A percentile compares a stretch with the other conserved stretches of the same genome.
phyloP scores from a whole-genome alignment of 148 eudicot species.

The Tetragonia tetragonoides region DNA sequence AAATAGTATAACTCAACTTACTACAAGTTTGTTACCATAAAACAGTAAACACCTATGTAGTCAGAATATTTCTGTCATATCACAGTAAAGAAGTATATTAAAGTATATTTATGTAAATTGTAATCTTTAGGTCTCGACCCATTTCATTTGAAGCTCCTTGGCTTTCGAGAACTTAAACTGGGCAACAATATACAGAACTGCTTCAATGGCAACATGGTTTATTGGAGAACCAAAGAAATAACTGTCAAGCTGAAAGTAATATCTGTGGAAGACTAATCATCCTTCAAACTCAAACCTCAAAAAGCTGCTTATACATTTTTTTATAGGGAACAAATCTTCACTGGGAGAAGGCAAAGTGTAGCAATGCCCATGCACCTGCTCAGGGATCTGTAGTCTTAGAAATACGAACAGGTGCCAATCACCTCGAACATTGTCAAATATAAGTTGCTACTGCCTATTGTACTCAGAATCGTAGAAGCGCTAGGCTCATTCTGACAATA shows the following conservation, averaged over 20 bases:
- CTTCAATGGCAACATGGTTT: background rate
- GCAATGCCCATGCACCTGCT: background rate
- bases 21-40: background rate
- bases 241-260: background rate
- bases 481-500: background rate
- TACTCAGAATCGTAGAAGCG: background rate
- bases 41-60: background rate
- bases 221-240: background rate
- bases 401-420: background rate
- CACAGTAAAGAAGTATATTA: background rate
- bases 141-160: background rate
- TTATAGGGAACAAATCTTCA: background rate
- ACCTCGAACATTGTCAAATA: background rate
- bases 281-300: background rate
- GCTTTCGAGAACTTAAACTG: background rate
- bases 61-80: background rate
- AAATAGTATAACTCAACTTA: background rate
- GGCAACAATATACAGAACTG: background rate
- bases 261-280: background rate
- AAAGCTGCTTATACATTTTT: background rate
- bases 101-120: background rate
- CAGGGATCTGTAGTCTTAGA: background rate
- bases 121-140: background rate
- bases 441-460: background rate
- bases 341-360: background rate